Evolutionary conservation across 2,329 filamentous ascomycete genomes (phyloP).

Genomic region (Aspergillus ibericus): DNA sequence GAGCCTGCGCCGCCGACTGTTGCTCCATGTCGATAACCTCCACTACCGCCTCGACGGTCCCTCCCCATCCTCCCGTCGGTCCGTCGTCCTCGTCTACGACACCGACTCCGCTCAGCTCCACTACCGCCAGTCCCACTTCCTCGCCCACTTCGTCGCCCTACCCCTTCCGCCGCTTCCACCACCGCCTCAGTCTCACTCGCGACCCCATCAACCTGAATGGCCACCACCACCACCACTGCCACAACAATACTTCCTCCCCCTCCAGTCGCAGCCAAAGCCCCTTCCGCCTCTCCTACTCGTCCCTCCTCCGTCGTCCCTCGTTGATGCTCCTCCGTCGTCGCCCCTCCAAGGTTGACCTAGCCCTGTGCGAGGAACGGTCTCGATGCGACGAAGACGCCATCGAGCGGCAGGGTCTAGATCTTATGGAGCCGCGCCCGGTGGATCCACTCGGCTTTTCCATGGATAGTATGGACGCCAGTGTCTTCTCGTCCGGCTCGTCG

Average conservation of each 20-base stretch:
- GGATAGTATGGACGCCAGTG: constrained; percentile 17
- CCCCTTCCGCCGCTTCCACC: constrained; percentile 21
- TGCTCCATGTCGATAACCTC: constrained; percentile 15
- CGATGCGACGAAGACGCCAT: constrained; percentile 40
- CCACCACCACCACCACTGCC: constrained; percentile 9
- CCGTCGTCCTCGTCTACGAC: constrained; percentile 21
- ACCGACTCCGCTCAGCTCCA: constrained; percentile 28
- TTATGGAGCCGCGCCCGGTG: constrained; percentile 48
- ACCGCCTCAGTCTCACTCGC: constrained; percentile 18
- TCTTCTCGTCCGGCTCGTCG: background rate
- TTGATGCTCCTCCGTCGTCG: constrained; percentile 40
- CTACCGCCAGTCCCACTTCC: constrained; percentile 30
- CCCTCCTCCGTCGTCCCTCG: constrained; percentile 32
- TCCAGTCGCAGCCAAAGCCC: constrained; percentile 32
- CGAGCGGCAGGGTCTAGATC: constrained; percentile 42
- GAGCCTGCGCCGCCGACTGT: constrained; percentile 16
- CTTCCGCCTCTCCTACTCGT: constrained; percentile 25
- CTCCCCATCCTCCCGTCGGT: constrained; percentile 18
- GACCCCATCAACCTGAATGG: constrained; percentile 15
- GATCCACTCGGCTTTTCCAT: constrained; percentile 32
- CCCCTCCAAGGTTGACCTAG: constrained; percentile 46
- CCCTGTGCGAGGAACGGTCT: constrained; percentile 44
- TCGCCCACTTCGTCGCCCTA: constrained; percentile 30
- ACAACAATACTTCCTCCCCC: constrained; percentile 12
- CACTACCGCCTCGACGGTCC: constrained; percentile 27